Evolutionary conservation across 2,329 filamentous ascomycete species (phyloP).

Genomic region (Cladophialophora exuberans): DNA sequence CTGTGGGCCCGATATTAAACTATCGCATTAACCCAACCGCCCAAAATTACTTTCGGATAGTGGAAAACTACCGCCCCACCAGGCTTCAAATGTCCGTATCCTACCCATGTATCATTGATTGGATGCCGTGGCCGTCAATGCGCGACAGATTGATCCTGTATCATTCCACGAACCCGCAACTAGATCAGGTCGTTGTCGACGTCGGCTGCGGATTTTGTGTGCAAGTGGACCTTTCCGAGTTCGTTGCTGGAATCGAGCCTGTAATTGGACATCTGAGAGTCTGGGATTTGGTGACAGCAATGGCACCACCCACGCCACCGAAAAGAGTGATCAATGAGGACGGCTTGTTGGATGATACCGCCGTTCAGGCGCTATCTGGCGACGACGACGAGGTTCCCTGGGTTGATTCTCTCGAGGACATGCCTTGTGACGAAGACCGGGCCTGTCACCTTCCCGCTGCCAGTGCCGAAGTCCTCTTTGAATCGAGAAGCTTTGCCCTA

Average conservation of each 20-base stretch:
- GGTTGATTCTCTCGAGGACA: conserved; percentile 6
- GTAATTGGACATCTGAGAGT: conserved; percentile 5
- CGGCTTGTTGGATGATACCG: background rate
- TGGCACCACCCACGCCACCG: background rate
- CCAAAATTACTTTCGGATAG: background rate
- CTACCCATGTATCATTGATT: conserved; percentile 11
- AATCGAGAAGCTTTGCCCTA: background rate
- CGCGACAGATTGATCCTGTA: conserved; percentile 6
- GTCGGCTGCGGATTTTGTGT: conserved; percentile 4
- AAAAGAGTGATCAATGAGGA: background rate
- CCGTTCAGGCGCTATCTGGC: background rate
- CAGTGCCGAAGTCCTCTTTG: conserved; percentile 7
- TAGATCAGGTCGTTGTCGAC: conserved; percentile 10
- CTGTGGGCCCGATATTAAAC: background rate
- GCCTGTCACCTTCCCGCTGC: conserved; percentile 6
- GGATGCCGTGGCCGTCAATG: conserved; percentile 12
- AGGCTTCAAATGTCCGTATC: conserved; percentile 1
- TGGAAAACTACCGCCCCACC: conserved; percentile 7
- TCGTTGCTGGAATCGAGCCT: background rate
- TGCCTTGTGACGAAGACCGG: conserved; percentile 1
- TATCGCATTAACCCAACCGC: background rate
- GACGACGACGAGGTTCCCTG: background rate
- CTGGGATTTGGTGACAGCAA: conserved; percentile 6
- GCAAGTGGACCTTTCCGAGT: conserved; percentile 11
- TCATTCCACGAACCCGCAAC: background rate